Percentiles rank a stretch among this genome's conserved stretches.
Conservation (phyloP, 2,329 filamentous ascomycete genomes). For the Fusarium globosum region DNA sequence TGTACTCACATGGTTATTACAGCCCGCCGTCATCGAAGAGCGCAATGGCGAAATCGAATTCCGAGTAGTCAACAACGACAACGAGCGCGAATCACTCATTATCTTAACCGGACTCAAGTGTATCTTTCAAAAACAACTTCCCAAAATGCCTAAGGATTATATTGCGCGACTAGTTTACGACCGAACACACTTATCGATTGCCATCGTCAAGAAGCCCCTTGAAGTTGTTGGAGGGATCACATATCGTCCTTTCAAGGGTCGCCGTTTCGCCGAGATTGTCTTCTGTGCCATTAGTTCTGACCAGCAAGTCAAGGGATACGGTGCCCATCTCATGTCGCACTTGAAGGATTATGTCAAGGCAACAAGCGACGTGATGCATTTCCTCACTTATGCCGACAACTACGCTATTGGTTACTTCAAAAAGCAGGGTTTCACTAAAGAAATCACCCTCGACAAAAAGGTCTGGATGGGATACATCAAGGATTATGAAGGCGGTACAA, state of each 20-base stretch:
- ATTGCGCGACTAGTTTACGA: constrained; percentile 98
- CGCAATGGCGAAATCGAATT: constrained; percentile 96
- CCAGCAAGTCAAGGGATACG: constrained; percentile 98
- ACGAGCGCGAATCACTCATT: constrained; percentile 86
- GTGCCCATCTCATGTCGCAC: constrained; percentile 97
- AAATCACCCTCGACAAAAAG: constrained; percentile 89
- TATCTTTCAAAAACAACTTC: constrained; percentile 97
- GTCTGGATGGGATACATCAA: constrained; percentile 99
- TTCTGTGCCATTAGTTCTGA: constrained; percentile 98
- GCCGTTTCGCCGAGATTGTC: constrained; percentile 96
- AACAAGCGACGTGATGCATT: constrained; percentile 97
- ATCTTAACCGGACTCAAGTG: constrained; percentile 96
- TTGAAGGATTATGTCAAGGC: constrained; percentile 98
- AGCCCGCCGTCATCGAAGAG: constrained; percentile 93
- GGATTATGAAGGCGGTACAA: constrained; percentile 97
- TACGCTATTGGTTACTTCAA: constrained; percentile 99
- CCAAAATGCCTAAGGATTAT: constrained; percentile 99
- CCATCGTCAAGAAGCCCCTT: constrained; percentile 95
- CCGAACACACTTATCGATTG: constrained; percentile 93
- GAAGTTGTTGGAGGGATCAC: constrained; percentile 98
- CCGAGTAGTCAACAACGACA: constrained; percentile 97
- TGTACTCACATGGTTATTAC: constrained; percentile 1
- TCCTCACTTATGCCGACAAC: constrained; percentile 98
- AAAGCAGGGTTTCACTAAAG: constrained; percentile 98
- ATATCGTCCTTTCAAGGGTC: constrained; percentile 91